These are phyloP conservation scores for Obelidium mucronatum DNA, from an alignment of 192 early-diverging fungal species.

Conservation along the genomic window DNA sequence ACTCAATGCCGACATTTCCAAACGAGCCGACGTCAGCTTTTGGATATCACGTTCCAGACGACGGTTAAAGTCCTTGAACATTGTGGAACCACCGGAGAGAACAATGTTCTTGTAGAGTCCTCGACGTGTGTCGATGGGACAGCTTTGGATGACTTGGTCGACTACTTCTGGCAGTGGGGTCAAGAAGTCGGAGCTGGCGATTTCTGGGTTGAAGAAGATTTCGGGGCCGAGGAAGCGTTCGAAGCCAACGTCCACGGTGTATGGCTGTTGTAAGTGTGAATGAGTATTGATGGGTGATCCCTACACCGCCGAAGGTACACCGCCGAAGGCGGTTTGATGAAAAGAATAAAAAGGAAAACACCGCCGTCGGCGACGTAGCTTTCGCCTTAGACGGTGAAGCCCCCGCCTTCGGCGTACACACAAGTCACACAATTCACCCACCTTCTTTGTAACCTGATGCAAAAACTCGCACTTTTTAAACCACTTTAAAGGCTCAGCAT, in stretches of 20 bases:
- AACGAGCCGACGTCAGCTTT: constrained; percentile 66
- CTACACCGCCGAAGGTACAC: no score
- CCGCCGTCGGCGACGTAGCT: no score
- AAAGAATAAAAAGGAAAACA: neutral
- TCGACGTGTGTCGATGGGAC: constrained; percentile 96
- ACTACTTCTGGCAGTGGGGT: constrained; percentile 96
- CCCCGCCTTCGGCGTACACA: no score
- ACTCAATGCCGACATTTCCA: constrained; percentile 44
- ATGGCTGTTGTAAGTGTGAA: constrained; percentile 63
- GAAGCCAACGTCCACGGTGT: constrained; percentile 95
- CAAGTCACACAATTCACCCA: constrained; percentile 31
- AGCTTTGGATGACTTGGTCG: constrained; percentile 94
- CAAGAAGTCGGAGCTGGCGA: constrained; percentile 94
- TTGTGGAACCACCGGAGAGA: constrained; percentile 96
- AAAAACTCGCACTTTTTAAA: constrained; percentile 87
- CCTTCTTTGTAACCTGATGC: constrained; percentile 86
- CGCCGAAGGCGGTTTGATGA: no score
- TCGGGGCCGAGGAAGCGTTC: constrained; percentile 99
- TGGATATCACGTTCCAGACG: constrained; percentile 96
- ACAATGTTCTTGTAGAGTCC: constrained; percentile 99
- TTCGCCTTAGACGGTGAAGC: no score
- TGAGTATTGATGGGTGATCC: neutral
- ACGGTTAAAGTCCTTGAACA: constrained; percentile 98
- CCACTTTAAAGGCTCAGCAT: constrained; percentile 87
- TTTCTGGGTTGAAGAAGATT: constrained; percentile 99